phyloP scores from a whole-genome alignment of 306 rosid genomes.

The Lathyrus sativus region DNA sequence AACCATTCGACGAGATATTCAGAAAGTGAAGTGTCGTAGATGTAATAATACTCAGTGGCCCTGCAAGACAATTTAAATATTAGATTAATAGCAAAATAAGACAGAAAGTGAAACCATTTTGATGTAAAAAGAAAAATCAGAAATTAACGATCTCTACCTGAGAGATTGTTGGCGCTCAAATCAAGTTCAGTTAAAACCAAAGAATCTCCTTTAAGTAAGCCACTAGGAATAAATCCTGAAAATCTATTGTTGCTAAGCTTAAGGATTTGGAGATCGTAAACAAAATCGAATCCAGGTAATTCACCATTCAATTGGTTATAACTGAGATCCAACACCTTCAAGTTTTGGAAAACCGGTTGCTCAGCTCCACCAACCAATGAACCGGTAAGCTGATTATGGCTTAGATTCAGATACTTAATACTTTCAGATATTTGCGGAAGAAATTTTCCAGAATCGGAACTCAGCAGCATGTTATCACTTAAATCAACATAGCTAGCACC shows the following conservation, averaged over 20 bases:
- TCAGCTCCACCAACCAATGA: slow-evolving; percentile 70
- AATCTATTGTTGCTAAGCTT: slow-evolving; percentile 89
- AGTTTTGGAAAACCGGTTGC: slow-evolving; percentile 63
- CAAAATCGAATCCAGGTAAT: slow-evolving; percentile 90
- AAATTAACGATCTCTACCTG: slow-evolving; percentile 63
- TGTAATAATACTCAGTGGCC: slow-evolving; percentile 69
- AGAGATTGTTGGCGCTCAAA: slow-evolving; percentile 94
- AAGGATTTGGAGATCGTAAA: slow-evolving; percentile 85
- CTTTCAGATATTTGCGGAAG: slow-evolving; percentile 69
- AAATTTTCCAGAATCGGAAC: slow-evolving; percentile 64
- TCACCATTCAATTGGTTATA: slow-evolving; percentile 89
- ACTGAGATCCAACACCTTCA: slow-evolving; percentile 94
- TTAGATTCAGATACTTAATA: slow-evolving; percentile 75
- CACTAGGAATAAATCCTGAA: slow-evolving; percentile 78
- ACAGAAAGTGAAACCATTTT: no score
- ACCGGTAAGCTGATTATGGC: slow-evolving; percentile 83
- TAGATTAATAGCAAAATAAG: slow-evolving; percentile 31
- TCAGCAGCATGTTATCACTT: slow-evolving; percentile 70
- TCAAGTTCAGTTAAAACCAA: slow-evolving; percentile 79
- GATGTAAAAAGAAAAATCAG: neutral
- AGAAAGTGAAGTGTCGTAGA: slow-evolving; percentile 68
- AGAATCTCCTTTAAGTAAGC: slow-evolving; percentile 86
- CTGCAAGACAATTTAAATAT: slow-evolving; percentile 55
- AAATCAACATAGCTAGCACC: slow-evolving; percentile 76
- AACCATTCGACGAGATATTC: slow-evolving; percentile 77